Evolutionary conservation across 2,329 filamentous ascomycete species (phyloP).

Genomic region (Plenodomus lindquistii): DNA sequence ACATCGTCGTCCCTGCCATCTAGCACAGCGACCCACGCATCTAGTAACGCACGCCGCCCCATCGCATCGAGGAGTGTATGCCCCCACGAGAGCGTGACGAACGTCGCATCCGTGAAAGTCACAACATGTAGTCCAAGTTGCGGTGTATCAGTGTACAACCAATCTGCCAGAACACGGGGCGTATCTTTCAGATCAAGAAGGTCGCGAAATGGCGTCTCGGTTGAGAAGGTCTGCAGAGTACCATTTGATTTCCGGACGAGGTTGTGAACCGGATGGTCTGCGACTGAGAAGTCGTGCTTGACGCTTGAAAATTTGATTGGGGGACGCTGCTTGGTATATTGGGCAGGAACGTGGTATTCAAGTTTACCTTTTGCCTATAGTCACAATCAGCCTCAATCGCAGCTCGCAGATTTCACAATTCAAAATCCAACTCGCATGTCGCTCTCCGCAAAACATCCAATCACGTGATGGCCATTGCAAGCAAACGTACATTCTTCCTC

Average conservation of each 20-base stretch:
- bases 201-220: background rate
- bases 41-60: constrained; percentile 17
- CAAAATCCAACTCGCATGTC: background rate
- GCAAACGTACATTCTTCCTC: constrained; percentile 49
- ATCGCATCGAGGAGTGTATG: constrained; percentile 29
- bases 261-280: constrained; percentile 48
- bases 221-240: constrained; percentile 7
- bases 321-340: constrained; percentile 45
- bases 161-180: constrained; percentile 17
- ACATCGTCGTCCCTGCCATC: constrained; percentile 25
- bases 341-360: constrained; percentile 49
- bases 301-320: constrained; percentile 49
- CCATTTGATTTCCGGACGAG: constrained; percentile 37
- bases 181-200: constrained; percentile 7
- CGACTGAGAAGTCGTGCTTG: constrained; percentile 42
- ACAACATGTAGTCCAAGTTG: constrained; percentile 22
- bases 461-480: no score
- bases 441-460: no score
- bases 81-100: constrained; percentile 26
- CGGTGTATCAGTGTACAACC: constrained; percentile 24
- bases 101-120: constrained; percentile 27
- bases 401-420: no score
- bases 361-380: constrained; percentile 25
- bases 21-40: constrained; percentile 28
- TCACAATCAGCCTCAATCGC: constrained; percentile 14